Percentiles rank a stretch among this genome's conserved stretches.
phyloP scores from a whole-genome alignment of 192 early-diverging fungal genomes.

The Mortierella antarctica region DNA sequence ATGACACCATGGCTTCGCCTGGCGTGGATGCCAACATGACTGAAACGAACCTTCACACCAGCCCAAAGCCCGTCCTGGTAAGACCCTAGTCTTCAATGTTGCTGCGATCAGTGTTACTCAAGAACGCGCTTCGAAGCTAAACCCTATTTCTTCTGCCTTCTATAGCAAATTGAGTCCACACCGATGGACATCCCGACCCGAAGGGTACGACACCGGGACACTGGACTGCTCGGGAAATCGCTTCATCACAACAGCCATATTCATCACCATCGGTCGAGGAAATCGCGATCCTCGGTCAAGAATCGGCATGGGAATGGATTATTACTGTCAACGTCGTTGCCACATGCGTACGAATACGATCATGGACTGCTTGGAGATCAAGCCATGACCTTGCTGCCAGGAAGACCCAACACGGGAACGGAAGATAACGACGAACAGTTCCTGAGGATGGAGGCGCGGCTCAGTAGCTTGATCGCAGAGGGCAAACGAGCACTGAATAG shows the following conservation, averaged over 20 bases:
- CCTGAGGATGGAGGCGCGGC: constrained; percentile 51
- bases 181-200: constrained; percentile 41
- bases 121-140: not conserved
- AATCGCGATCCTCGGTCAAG: not conserved
- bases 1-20: not conserved
- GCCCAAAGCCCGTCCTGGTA: constrained; percentile 12
- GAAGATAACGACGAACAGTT: constrained; percentile 53
- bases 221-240: constrained; percentile 15
- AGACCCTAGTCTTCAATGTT: not conserved
- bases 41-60: not conserved
- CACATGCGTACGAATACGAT: constrained; percentile 24
- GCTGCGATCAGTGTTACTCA: not conserved
- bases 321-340: constrained; percentile 16
- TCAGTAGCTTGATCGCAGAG: constrained; percentile 45
- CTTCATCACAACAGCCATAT: constrained; percentile 13
- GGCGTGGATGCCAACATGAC: not conserved
- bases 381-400: not conserved
- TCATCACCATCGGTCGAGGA: constrained; percentile 11
- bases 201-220: constrained; percentile 6
- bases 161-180: constrained; percentile 35
- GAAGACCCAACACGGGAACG: constrained; percentile 40
- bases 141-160: not conserved
- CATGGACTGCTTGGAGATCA: not conserved
- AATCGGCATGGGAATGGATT: not conserved
- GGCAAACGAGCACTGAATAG: constrained; percentile 46